Evolutionary conservation across 208 protist species (phyloP).

Genomic region (Acanthamoeba comandoni): DNA sequence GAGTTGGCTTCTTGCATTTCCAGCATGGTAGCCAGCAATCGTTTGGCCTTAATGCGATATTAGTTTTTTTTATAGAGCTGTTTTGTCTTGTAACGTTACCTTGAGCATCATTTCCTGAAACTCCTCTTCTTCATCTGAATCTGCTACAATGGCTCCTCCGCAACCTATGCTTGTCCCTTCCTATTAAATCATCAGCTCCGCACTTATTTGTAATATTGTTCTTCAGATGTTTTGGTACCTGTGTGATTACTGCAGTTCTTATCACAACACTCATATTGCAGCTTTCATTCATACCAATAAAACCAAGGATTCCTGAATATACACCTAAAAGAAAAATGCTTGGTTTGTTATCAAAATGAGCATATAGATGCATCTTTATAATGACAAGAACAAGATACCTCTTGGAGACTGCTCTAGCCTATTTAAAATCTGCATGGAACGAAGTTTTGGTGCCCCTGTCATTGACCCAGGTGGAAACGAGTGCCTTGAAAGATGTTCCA

Average conservation of each 20-base stretch:
- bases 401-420: neutral
- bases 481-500: slow-evolving; percentile 60
- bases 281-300: slow-evolving; percentile 78
- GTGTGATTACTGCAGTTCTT: slow-evolving; percentile 79
- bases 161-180: slow-evolving; percentile 75
- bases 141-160: slow-evolving; percentile 85
- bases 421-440: slow-evolving; percentile 82
- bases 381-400: neutral
- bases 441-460: slow-evolving; percentile 87
- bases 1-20: neutral
- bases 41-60: neutral
- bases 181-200: too few relatives aligned
- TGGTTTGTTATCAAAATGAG: too few relatives aligned
- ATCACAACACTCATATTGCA: slow-evolving; percentile 84
- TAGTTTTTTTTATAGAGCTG: too few relatives aligned
- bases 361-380: neutral
- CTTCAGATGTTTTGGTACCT: too few relatives aligned
- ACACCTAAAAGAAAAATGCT: too few relatives aligned
- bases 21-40: neutral
- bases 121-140: slow-evolving; percentile 81
- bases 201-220: too few relatives aligned
- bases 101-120: slow-evolving; percentile 87
- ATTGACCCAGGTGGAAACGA: slow-evolving; percentile 82
- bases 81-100: slow-evolving; percentile 2
- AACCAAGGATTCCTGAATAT: slow-evolving; percentile 86